Conservation (phyloP, 805 yeast species). For the Kodamaea hsintzibuensis region DNA sequence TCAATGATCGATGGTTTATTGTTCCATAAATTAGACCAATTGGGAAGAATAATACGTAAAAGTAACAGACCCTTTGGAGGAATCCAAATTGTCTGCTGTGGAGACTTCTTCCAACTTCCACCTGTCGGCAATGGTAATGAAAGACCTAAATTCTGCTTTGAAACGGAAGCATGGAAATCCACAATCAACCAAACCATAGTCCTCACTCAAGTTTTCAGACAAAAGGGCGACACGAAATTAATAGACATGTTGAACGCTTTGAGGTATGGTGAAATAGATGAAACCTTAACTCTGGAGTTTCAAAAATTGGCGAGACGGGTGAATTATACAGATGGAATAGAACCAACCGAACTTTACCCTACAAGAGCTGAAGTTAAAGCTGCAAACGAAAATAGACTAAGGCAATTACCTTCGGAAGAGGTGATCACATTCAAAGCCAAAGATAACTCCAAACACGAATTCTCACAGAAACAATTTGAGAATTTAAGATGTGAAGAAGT, state of each 20-base stretch:
- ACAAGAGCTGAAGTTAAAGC: constrained; percentile 81
- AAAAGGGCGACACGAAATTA: constrained; percentile 73
- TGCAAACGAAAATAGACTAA: constrained; percentile 55
- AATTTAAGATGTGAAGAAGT: constrained; percentile 70
- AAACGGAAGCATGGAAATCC: constrained; percentile 66
- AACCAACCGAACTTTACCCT: constrained; percentile 87
- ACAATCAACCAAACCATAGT: constrained; percentile 66
- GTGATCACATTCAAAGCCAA: constrained; percentile 38
- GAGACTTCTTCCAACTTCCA: constrained; percentile 96
- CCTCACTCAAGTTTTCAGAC: constrained; percentile 82
- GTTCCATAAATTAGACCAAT: constrained; percentile 68
- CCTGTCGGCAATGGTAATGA: constrained; percentile 58
- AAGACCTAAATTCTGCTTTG: constrained; percentile 64
- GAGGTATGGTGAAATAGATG: constrained; percentile 66
- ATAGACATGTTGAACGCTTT: constrained; percentile 79
- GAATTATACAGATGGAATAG: constrained; percentile 67
- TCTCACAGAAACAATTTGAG: constrained; percentile 42
- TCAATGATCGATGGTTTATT: constrained; percentile 89
- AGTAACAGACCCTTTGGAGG: constrained; percentile 83
- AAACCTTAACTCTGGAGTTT: constrained; percentile 50
- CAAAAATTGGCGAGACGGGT: constrained; percentile 57
- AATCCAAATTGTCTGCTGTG: constrained; percentile 82
- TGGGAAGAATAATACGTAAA: constrained; percentile 63
- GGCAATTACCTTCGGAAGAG: constrained; percentile 45
- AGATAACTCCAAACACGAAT: constrained; percentile 29